Evolutionary conservation across 768 basidiomycete species (phyloP), one percentile per base, ranked within the genome.

Genomic region (Lyophyllum atratum): DNA sequence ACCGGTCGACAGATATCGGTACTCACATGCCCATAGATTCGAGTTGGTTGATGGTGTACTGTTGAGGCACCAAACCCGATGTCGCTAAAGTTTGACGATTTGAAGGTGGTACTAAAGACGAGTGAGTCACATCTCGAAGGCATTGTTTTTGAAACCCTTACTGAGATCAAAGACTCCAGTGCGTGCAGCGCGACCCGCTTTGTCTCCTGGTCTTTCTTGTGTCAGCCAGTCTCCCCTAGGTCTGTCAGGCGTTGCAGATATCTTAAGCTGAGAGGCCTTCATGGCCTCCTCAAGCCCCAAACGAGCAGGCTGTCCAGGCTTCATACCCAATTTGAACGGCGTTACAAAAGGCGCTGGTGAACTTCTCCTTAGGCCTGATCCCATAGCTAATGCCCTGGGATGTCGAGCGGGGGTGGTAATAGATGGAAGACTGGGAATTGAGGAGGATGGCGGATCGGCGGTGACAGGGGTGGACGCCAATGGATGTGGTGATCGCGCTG

Each of bases 241-340:
- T 48, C 61, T 64, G 17, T 59, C 50, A 22, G 62, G 58, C 24
- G 59, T 59, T 39, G 25, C 39, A 17, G 50, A 25, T 52, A 34
- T 46, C 34, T 21, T 56, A 33, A 55, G 50, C 50, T 56, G 47
- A 22, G 47, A 60, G 60, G 26, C 54, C 59, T 59, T 73, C 17
- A 52, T 29, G 39, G 64, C 53, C 40, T 65, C 63, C 49, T 66
- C 58, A 37, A 74, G 69, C 49, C 61, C 63, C 8, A 63, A 51
- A 46, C 71, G 68, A 21, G 76, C 79, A 45, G 72, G 68, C 59
- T 79, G 75, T 34, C 74, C 74, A 45, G 81, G 80, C 59, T 72
- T 73, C 73, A 80, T 74, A 25, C 79, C 81, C 5, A 69, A 52
- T 63, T 87, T 89, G 67, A 89, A 89, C 0, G 86, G 86, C 1